Evolutionary conservation across 2,329 filamentous ascomycete species (phyloP).

Genomic region (Monilinia fructigena): DNA sequence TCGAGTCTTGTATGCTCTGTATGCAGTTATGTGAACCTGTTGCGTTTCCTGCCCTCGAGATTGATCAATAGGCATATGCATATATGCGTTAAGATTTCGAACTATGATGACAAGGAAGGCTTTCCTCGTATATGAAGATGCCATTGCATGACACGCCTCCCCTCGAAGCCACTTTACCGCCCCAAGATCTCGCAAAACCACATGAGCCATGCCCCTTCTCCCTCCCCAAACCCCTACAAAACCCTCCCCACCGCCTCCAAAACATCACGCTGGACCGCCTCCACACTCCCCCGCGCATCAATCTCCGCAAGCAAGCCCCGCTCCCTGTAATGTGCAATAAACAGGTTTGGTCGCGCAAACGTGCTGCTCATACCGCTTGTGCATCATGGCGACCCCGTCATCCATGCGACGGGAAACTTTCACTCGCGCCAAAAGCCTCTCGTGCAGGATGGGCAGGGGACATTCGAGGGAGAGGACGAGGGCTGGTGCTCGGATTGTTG

Average conservation of each 20-base stretch:
- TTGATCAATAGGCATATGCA: not conserved
- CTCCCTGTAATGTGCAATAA: not conserved
- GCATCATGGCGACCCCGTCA: not conserved
- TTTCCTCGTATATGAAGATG: not conserved
- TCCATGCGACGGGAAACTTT: not conserved
- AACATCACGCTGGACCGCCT: not conserved
- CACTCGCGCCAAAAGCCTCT: not conserved
- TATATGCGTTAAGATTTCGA: too few species aligned
- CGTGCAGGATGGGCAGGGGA: not conserved
- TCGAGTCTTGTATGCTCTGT: not conserved
- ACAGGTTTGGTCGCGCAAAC: slow-evolving; percentile 2
- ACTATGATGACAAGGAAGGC: too few species aligned
- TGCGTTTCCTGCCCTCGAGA: not conserved
- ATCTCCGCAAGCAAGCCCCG: slow-evolving; percentile 2
- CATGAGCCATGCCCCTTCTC: not conserved
- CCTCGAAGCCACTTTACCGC: not conserved
- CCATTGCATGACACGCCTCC: not conserved
- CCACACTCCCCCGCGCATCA: slow-evolving; percentile 3
- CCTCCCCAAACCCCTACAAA: not conserved
- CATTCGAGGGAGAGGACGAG: not conserved
- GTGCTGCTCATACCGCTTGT: not conserved
- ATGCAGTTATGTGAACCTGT: too few species aligned
- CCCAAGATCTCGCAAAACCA: not conserved
- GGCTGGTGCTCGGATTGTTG: not conserved
- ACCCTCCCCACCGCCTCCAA: not conserved